Evolutionary conservation across 2,329 filamentous ascomycete genomes (phyloP).

Genomic region (Tolypocladium guangdongense): DNA sequence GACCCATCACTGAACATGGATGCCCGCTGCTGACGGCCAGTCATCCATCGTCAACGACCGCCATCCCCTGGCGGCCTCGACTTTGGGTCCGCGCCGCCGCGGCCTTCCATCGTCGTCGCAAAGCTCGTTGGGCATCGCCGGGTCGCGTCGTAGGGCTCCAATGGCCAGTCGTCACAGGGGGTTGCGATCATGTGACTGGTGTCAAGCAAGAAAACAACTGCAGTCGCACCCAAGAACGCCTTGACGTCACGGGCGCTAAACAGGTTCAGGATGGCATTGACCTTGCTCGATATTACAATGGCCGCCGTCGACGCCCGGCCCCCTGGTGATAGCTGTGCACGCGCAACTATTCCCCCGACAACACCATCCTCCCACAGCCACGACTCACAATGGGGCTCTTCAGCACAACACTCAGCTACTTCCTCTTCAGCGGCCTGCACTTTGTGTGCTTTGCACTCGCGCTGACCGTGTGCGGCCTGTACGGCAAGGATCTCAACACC

Average conservation of each 20-base stretch:
- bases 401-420: conserved; percentile 33
- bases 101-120: background rate
- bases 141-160: background rate
- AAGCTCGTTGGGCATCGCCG: background rate
- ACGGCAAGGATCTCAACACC: conserved; percentile 54
- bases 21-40: too few relatives aligned
- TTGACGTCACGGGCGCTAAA: background rate
- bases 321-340: background rate
- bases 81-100: background rate
- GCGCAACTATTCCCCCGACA: background rate
- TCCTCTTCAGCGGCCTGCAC: conserved; percentile 53
- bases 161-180: background rate
- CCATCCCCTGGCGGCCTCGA: background rate
- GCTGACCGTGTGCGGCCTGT: conserved; percentile 68
- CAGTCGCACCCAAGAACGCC: background rate
- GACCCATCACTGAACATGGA: too few relatives aligned
- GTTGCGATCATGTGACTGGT: background rate
- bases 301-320: background rate
- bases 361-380: conserved; percentile 1
- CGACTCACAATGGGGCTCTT: conserved; percentile 37
- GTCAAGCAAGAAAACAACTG: background rate
- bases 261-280: background rate
- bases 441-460: conserved; percentile 68
- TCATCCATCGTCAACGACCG: background rate
- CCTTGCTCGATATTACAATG: too few relatives aligned